Base-by-base conservation (phyloP, 345 rosid genomes). In the Aegle marmelos region DNA sequence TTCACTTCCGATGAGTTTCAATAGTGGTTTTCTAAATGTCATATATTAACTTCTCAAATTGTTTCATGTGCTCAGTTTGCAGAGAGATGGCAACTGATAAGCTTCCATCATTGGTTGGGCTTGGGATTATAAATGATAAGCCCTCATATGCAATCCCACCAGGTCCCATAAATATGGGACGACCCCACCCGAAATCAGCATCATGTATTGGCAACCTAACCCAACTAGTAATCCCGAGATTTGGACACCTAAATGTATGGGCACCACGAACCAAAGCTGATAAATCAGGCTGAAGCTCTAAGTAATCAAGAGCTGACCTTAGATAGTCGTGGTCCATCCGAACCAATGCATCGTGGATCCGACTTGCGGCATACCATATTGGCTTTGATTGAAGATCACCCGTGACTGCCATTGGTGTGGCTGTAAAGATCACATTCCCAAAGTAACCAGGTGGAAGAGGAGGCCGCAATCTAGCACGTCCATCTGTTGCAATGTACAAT, bases 111-210 rank as follows among this genome's bases (percentile, higher is more conserved):
- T 86, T 86, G 37, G 83, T 82, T 5, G 98, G 79, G 81, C 98
- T 93, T 2, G 98, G 98, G 65, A 93, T 76, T 60, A 91, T 82
- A 83, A 93, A 91, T 1, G 98, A 88, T 48, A 91, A 75, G 36
- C 98, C 98, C 78, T 94, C 98, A 41, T 88, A 93, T 28, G 96
- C 88, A 64, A 91, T 88, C 16, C 97, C 93, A 61, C 98, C 98
- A 25, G 98, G 98, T 30, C 98, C 98, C 98, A 94, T 91, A 59
- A 90, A 93, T 21, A 94, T 88, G 53, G 97, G 98, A 25, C 98
- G 84, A 3, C 98, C 98, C 98, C 98, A 94, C 2, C 98, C 98
- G 31, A 94, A 94, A 82, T 94, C 98, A 7, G 96, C 97, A 25
- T 92, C 97, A 70, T 94, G 93, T 76, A 92, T 91, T 9, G 98